A percentile compares a stretch with the other conserved stretches of the same genome.
Evolutionary conservation across 1,139 yeast species (phyloP).

Genomic region (Diutina catenulata): DNA sequence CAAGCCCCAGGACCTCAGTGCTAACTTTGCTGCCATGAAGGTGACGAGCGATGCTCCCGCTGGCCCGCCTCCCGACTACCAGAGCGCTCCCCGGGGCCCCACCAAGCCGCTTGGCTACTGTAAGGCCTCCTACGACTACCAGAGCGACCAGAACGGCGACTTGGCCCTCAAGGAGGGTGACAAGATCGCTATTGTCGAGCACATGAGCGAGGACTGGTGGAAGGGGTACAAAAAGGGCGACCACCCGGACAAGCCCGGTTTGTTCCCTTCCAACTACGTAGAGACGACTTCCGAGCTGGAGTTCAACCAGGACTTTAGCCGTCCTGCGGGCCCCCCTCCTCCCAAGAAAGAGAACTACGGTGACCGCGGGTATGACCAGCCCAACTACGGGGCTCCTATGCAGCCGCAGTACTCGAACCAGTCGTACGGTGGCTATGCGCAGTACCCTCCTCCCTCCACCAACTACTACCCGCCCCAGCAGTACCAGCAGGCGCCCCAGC

Average conservation of each 20-base stretch:
- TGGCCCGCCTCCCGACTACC: conserved; percentile 14
- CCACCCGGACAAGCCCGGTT: conserved; percentile 45
- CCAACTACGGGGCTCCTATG: conserved; percentile 7
- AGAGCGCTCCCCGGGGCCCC: conserved; percentile 13
- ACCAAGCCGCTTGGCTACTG: conserved; percentile 20
- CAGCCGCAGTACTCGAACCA: conserved; percentile 24
- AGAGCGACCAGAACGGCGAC: conserved; percentile 63
- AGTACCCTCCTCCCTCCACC: conserved; percentile 37
- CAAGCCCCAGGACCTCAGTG: background rate
- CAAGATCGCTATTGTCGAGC: conserved; percentile 57
- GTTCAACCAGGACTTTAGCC: conserved; percentile 11
- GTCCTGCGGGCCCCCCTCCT: conserved; percentile 4
- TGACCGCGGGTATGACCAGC: background rate
- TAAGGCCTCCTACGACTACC: conserved; percentile 66
- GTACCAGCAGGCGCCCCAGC: conserved; percentile 9
- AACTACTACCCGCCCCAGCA: conserved; percentile 25
- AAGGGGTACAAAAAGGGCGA: conserved; percentile 45
- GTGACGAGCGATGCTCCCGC: conserved; percentile 9
- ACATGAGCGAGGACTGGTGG: conserved; percentile 85
- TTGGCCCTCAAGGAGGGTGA: conserved; percentile 55
- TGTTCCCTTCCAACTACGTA: conserved; percentile 87
- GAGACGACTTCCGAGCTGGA: conserved; percentile 30
- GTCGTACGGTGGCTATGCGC: conserved; percentile 34
- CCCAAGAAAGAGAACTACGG: conserved; percentile 5
- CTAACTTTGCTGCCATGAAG: background rate